Evolutionary conservation across 441 rosid species (phyloP), one percentile per base, ranked within the genome.

Genomic region (Hura crepitans): DNA sequence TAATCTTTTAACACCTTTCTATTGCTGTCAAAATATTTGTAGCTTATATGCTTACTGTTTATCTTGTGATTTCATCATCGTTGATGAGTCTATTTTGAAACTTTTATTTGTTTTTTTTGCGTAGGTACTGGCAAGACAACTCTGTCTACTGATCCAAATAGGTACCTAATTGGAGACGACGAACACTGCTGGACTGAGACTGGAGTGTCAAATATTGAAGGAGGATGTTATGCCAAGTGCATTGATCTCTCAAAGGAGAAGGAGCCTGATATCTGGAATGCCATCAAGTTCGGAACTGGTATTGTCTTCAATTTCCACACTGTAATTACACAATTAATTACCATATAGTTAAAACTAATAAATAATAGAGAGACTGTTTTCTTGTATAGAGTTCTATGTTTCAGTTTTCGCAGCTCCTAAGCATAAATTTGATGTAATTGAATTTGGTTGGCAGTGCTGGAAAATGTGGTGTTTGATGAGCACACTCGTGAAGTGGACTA

Each of bases 201-300:
- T 71, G 98, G 98, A 67, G 96, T 94, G 63, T 94, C 97, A 20
- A 94, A 94, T 76, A 94, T 94, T 18, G 98, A 94, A 81, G 98
- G 98, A 18, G 98, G 97, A 33, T 94, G 98, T 83, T 94, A 94
- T 74, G 98, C 98, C 14, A 94, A 94, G 82, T 94, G 98, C 80
- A 84, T 94, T 71, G 98, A 90, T 80, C 97, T 91, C 75, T 83
- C 97, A 0, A 74, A 85, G 78, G 97, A 93, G 68, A 93, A 88
- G 80, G 98, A 94, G 79, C 97, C 97, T 62, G 98, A 94, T 77
- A 94, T 92, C 71, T 94, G 91, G 89, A 92, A 94, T 65, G 97
- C 98, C 75, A 92, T 92, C 79, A 94, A 92, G 85, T 94, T 92
- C 72, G 98, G 98, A 73, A 80, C 97, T 53, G 98, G 98, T 89